Evolutionary conservation across 768 basidiomycete genomes (phyloP).

Genomic region (Suillus subalutaceus): DNA sequence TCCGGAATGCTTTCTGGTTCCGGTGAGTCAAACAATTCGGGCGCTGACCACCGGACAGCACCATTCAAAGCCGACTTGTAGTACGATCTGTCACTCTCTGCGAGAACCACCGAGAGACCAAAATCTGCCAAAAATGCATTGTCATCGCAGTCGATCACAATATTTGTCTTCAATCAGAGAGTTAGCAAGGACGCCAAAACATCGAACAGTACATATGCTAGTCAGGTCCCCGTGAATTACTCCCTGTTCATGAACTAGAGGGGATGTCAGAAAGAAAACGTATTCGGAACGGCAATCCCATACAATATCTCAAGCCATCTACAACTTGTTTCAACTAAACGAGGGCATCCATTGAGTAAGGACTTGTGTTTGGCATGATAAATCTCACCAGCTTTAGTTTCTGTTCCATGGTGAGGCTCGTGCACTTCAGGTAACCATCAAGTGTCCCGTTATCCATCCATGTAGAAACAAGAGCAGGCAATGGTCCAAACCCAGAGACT

Average conservation of each 20-base stretch:
- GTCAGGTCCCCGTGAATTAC: not conserved
- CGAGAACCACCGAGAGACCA: not conserved
- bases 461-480: constrained; percentile 1
- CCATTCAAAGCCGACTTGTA: no score
- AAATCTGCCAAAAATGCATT: not conserved
- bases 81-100: no score
- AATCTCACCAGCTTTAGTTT: not conserved
- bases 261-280: not conserved
- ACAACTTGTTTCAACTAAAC: not conserved
- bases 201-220: not conserved
- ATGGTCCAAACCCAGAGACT: not conserved
- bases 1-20: no score
- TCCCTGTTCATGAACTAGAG: not conserved
- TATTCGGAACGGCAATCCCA: not conserved
- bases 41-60: no score
- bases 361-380: not conserved
- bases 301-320: constrained; percentile 1
- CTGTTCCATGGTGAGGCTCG: not conserved
- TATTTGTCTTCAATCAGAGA: not conserved
- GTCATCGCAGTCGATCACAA: not conserved
- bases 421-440: not conserved
- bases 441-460: constrained; percentile 5
- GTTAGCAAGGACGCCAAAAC: not conserved
- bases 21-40: no score
- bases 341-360: not conserved